phyloP scores from a whole-genome alignment of 164 flowering plant genomes.

The Vitis rupestris region DNA sequence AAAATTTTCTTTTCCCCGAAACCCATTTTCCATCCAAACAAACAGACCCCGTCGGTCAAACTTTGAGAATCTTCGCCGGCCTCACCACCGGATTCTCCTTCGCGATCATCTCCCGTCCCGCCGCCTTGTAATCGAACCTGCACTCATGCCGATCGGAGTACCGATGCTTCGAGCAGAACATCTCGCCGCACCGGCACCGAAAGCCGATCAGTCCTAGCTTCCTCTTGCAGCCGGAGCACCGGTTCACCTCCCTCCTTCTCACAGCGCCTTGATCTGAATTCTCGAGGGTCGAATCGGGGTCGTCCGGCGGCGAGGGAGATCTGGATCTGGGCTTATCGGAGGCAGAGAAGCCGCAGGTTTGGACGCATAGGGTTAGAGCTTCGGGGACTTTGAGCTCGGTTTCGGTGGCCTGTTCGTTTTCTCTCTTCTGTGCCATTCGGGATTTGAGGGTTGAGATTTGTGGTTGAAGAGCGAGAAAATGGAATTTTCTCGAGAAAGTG shows the following conservation, averaged over 20 bases:
- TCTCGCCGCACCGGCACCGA: slow-evolving; percentile 66
- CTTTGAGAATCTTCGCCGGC: slow-evolving; percentile 61
- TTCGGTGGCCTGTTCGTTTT: slow-evolving; percentile 43
- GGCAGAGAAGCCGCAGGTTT: slow-evolving; percentile 37
- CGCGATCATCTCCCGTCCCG: slow-evolving; percentile 62
- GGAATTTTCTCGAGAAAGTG: not conserved
- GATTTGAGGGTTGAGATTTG: not conserved
- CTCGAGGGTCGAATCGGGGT: slow-evolving; percentile 8
- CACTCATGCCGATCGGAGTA: slow-evolving; percentile 69
- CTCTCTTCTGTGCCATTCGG: slow-evolving; percentile 61
- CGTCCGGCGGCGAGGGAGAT: slow-evolving; percentile 10
- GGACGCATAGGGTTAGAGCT: slow-evolving; percentile 40
- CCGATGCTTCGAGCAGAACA: slow-evolving; percentile 61
- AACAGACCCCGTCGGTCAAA: slow-evolving; percentile 22
- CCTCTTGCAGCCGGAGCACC: slow-evolving; percentile 59
- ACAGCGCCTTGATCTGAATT: slow-evolving; percentile 4
- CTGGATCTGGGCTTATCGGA: slow-evolving; percentile 36
- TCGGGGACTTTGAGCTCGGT: slow-evolving; percentile 65
- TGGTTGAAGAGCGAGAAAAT: slow-evolving; percentile 9
- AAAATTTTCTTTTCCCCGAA: too few relatives aligned
- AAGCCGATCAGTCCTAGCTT: slow-evolving; percentile 74
- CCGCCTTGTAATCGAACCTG: slow-evolving; percentile 60
- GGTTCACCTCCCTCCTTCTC: slow-evolving; percentile 32
- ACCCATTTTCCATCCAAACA: too few relatives aligned
- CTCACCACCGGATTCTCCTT: slow-evolving; percentile 68